Percentiles rank a stretch among this genome's conserved stretches.
Evolutionary conservation across 2,329 filamentous ascomycete genomes (phyloP).

Genomic region (Pseudonectria buxi): DNA sequence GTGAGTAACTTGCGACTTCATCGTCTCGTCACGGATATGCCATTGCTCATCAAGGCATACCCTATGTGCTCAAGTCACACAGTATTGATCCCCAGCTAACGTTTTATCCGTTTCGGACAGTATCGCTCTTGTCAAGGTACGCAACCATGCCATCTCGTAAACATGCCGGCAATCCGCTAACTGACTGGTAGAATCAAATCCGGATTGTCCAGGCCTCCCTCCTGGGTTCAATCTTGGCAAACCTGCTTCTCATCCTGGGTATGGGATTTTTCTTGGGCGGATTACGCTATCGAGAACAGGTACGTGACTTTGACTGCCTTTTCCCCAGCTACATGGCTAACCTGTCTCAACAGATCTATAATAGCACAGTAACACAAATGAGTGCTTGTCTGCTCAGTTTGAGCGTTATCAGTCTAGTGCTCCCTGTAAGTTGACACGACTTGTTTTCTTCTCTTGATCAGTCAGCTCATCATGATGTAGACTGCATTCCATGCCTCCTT

Average conservation of each 20-base stretch:
- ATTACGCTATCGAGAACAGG: slow-evolving; percentile 79
- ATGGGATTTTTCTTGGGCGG: slow-evolving; percentile 89
- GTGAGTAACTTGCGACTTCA: slow-evolving; percentile 35
- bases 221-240: slow-evolving; percentile 82
- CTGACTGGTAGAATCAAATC: slow-evolving; percentile 58
- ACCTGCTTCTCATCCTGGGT: slow-evolving; percentile 79
- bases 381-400: slow-evolving; percentile 86
- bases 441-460: background rate
- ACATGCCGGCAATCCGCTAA: background rate
- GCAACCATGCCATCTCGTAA: background rate
- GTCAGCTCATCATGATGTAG: slow-evolving; percentile 34
- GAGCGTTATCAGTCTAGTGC: slow-evolving; percentile 79
- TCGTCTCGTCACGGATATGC: slow-evolving; percentile 7
- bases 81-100: too few species aligned
- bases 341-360: slow-evolving; percentile 60
- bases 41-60: slow-evolving; percentile 7
- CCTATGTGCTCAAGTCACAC: background rate
- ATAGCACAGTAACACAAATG: slow-evolving; percentile 93
- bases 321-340: background rate
- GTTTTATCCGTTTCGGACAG: slow-evolving; percentile 33
- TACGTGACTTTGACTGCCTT: slow-evolving; percentile 23
- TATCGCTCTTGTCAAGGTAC: slow-evolving; percentile 64
- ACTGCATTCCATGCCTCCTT: slow-evolving; percentile 93
- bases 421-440: slow-evolving; percentile 54
- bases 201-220: slow-evolving; percentile 87